Base-by-base conservation (phyloP, 2,329 filamentous ascomycete species). In the Talaromyces sp. region DNA sequence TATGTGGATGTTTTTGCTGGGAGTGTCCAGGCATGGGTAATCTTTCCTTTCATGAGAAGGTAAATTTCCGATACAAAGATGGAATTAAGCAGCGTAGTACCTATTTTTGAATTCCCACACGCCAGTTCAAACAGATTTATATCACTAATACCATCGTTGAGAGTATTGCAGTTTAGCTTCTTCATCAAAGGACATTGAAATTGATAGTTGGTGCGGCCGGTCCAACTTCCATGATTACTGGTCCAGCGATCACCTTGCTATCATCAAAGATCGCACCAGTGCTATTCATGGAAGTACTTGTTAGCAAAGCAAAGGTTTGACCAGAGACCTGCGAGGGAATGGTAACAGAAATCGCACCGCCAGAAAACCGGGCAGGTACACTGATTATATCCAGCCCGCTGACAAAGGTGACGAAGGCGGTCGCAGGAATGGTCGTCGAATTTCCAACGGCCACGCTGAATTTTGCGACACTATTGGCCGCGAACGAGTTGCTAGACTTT, bases 221-320 rank as follows among this genome's bases (percentile, higher is more conserved):
- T 68, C 68, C 0, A 58, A 75, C 70, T 66, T 75, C 72, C 44
- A 74, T 64, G 21, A 75, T 71, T 50, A 71, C 72, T 18, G 72
- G 73, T 1, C 72, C 72, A 37, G 72, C 71, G 59, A 74, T 56
- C 48, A 74, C 69, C 46, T 67, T 73, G 42, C 73, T 71, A 61
- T 69, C 68, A 57, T 57, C 54, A 25, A 57, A 28, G 11, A 57
- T 28, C 4, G 71, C 66, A 16, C 64, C 68, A 14, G 60, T 66
- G 5, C 58, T 33, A 25, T 9, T 61, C 52, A 66, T 69, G 60
- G 40, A 66, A 12, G 50, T 62, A 54, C 62, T 66, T 5, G 72
- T 73, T 18, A 74, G 59, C 54, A 75, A 69, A 42, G 69, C 66
- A 37, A 72, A 73, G 58, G 68, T 70, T 63, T 73, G 71, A 31